Percentiles rank a stretch among this genome's conserved stretches.
These are phyloP conservation scores for Phytophthora citricola DNA, from an alignment of 352 stramenopile species.

Conservation along the genomic window DNA sequence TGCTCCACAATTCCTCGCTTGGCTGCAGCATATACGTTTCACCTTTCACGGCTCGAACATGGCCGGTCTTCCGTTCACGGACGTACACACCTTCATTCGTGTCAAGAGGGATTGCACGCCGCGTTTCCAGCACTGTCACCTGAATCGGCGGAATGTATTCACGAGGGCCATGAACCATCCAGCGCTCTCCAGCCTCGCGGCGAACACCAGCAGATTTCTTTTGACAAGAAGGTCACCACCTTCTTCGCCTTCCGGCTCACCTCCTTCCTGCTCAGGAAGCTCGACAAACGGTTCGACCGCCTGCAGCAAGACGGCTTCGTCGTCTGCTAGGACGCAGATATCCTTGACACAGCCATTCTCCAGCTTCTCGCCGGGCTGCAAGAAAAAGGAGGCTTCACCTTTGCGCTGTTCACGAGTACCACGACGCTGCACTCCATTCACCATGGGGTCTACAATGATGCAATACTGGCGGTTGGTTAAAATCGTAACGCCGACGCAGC, in stretches of 20 bases:
- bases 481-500: constrained; percentile 63
- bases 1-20: constrained; percentile 79
- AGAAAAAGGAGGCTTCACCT: constrained; percentile 78
- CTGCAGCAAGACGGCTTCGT: constrained; percentile 82
- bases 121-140: constrained; percentile 79
- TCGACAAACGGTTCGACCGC: constrained; percentile 73
- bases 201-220: constrained; percentile 37
- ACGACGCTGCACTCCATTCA: constrained; percentile 69
- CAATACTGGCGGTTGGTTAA: constrained; percentile 87
- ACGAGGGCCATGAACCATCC: constrained; percentile 82
- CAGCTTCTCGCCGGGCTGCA: constrained; percentile 65
- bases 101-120: constrained; percentile 78
- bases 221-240: background rate
- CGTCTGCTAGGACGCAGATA: constrained; percentile 72
- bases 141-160: constrained; percentile 85
- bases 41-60: constrained; percentile 75
- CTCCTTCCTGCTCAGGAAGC: constrained; percentile 23
- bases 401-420: constrained; percentile 78
- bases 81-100: constrained; percentile 86
- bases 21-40: constrained; percentile 87
- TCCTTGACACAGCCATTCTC: constrained; percentile 72
- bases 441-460: constrained; percentile 76
- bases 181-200: constrained; percentile 72
- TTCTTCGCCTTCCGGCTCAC: constrained; percentile 30
- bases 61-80: constrained; percentile 76